Evolutionary conservation across 345 rosid genomes (phyloP).

Genomic region (Citrus mangshanensis): DNA sequence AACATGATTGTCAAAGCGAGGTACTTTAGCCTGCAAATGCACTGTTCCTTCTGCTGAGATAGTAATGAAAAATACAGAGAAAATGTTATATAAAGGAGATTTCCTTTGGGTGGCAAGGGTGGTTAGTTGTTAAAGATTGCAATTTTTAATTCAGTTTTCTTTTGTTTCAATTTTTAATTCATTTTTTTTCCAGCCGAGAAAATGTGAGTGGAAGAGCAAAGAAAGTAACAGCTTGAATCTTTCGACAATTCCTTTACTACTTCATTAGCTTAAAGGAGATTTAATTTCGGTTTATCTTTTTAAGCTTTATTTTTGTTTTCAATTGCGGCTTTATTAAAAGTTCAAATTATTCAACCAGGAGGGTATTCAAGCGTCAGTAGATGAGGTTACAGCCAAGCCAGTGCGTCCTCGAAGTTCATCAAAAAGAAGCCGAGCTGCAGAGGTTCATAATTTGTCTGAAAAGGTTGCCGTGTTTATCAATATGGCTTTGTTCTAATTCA

Average conservation of each 20-base stretch:
- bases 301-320: neutral
- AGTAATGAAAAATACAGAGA: neutral
- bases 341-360: slow-evolving; percentile 31
- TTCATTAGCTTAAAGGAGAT: neutral
- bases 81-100: neutral
- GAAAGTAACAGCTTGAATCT: neutral
- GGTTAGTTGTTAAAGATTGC: neutral
- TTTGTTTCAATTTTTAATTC: neutral
- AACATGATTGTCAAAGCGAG: slow-evolving; percentile 83
- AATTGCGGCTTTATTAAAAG: neutral
- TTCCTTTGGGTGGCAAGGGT: neutral
- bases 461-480: slow-evolving; percentile 47
- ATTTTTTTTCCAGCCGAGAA: slow-evolving; percentile 1
- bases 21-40: slow-evolving; percentile 24
- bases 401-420: slow-evolving; percentile 60
- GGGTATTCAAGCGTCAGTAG: slow-evolving; percentile 60
- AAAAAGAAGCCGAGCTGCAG: slow-evolving; percentile 93
- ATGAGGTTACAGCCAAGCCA: slow-evolving; percentile 46
- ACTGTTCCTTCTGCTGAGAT: slow-evolving; percentile 13
- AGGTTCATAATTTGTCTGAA: slow-evolving; percentile 93
- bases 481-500: neutral
- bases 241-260: neutral
- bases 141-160: neutral
- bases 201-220: neutral
- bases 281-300: neutral